Percentiles rank a stretch among this genome's conserved stretches.
These are phyloP conservation scores for Soucietia sequanensis DNA, from an alignment of 805 yeast genomes.

Conservation along the genomic window DNA sequence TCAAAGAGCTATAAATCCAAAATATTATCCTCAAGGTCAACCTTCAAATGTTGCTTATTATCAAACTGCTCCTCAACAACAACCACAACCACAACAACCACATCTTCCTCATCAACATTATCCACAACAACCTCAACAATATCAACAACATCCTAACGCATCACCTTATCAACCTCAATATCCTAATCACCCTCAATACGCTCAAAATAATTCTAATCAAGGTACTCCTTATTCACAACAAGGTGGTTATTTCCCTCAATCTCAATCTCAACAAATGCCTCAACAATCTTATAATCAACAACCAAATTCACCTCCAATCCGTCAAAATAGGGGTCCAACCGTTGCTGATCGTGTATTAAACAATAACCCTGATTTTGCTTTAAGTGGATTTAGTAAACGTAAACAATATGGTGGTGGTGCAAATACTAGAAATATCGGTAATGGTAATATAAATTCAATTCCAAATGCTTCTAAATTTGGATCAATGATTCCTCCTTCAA, in stretches of 20 bases:
- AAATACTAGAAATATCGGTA: no score
- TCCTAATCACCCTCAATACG: conserved; percentile 5
- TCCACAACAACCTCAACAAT: conserved; percentile 7
- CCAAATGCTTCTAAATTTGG: conserved; percentile 1
- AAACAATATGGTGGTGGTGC: conserved; percentile 7
- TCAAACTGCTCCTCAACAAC: conserved; percentile 9
- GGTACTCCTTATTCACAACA: conserved; percentile 18
- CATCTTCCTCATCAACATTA: conserved; percentile 3
- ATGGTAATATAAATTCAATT: no score
- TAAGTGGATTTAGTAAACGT: conserved; percentile 26
- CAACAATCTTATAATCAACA: conserved; percentile 6
- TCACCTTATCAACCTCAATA: conserved; percentile 2
- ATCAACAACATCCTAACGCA: conserved; percentile 8
- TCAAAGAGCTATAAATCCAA: conserved; percentile 70
- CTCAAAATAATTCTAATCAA: conserved; percentile 15
- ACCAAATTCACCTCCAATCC: conserved; percentile 5
- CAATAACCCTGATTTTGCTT: conserved; percentile 40
- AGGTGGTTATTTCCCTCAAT: conserved; percentile 16
- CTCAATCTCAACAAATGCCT: conserved; percentile 8
- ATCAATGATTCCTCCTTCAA: conserved; percentile 5
- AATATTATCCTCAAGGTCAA: conserved; percentile 31
- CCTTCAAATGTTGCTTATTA: conserved; percentile 2
- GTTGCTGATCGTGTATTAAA: conserved; percentile 38
- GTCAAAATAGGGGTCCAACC: conserved; percentile 20
- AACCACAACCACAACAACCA: conserved; percentile 3